A percentile compares a stretch with the other conserved stretches of the same genome.
Evolutionary conservation across 805 yeast genomes (phyloP).

Genomic region (Dipodascopsis uninucleata): DNA sequence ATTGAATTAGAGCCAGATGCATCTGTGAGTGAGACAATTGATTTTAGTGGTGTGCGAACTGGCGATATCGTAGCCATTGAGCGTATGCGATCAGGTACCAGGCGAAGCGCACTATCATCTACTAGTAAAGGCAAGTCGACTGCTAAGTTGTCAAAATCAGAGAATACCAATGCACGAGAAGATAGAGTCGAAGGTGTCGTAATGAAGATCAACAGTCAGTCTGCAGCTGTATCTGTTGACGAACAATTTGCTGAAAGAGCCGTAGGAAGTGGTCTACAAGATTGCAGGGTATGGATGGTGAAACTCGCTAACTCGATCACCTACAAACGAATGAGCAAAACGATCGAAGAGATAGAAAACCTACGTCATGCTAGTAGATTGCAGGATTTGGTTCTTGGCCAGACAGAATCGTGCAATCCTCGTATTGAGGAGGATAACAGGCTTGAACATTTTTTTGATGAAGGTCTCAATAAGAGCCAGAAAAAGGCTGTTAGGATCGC

Average conservation of each 20-base stretch:
- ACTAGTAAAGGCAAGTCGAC: conserved; percentile 13
- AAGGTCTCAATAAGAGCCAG: conserved; percentile 63
- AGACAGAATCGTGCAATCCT: conserved; percentile 34
- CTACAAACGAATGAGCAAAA: conserved; percentile 60
- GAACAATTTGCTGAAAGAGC: conserved; percentile 54
- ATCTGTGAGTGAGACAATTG: conserved; percentile 38
- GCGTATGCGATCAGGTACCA: background rate
- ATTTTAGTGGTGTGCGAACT: conserved; percentile 15
- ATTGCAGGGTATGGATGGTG: conserved; percentile 59
- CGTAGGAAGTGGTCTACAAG: conserved; percentile 45
- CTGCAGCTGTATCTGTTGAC: conserved; percentile 58
- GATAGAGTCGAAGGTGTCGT: conserved; percentile 66
- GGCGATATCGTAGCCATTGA: conserved; percentile 26
- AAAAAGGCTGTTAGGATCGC: conserved; percentile 66
- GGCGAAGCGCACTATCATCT: background rate
- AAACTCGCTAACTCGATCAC: conserved; percentile 47
- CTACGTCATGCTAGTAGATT: conserved; percentile 41
- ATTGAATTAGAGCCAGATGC: conserved; percentile 62
- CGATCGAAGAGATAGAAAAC: conserved; percentile 52
- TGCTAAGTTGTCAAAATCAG: conserved; percentile 20
- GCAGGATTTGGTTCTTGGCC: conserved; percentile 48
- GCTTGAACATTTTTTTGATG: conserved; percentile 41
- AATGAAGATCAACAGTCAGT: conserved; percentile 46
- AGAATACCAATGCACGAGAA: background rate
- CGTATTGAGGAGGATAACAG: background rate